Evolutionary conservation across 345 rosid species (phyloP), one percentile per base, ranked within the genome.

Genomic region (Pistacia vera): DNA sequence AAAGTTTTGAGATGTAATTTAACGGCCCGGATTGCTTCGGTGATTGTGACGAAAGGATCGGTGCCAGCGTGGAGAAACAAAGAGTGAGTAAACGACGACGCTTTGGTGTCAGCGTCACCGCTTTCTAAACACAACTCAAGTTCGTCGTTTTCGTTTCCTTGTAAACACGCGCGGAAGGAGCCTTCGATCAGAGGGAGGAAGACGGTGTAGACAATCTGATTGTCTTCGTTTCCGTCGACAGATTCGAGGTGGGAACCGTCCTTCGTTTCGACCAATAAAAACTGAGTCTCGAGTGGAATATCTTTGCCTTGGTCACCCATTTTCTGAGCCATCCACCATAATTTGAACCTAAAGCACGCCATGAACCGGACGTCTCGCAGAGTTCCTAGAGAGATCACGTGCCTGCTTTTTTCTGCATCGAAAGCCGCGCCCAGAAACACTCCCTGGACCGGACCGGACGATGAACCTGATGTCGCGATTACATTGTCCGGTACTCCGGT

Each of bases 251-350:
- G 90, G 77, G 98, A 91, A 68, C 97, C 96, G 1, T 84, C 90
- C 48, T 90, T 91, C 68, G 90, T 87, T 75, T 91, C 97, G 2
- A 90, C 77, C 80, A 95, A 65, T 65, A 95, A 82, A 73, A 95
- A 95, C 73, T 95, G 99, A 13, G 98, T 95, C 85, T 95, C 99
- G 2, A 87, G 75, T 0, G 98, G 99, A 20, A 95, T 86, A 17
- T 95, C 94, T 18, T 83, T 82, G 10, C 99, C 99, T 11, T 33
- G 77, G 68, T 87, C 87, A 0, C 99, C 99, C 98, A 93, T 93
- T 71, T 82, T 89, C 80, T 95, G 99, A 55, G 98, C 94, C 99
- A 95, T 95, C 99, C 99, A 95, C 96, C 95, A 95, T 6, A 95
- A 86, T 86, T 93, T 93, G 84, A 95, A 91, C 86, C 99, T 83